Conservation (phyloP, 768 basidiomycete species). For the Amanita rubescens region DNA sequence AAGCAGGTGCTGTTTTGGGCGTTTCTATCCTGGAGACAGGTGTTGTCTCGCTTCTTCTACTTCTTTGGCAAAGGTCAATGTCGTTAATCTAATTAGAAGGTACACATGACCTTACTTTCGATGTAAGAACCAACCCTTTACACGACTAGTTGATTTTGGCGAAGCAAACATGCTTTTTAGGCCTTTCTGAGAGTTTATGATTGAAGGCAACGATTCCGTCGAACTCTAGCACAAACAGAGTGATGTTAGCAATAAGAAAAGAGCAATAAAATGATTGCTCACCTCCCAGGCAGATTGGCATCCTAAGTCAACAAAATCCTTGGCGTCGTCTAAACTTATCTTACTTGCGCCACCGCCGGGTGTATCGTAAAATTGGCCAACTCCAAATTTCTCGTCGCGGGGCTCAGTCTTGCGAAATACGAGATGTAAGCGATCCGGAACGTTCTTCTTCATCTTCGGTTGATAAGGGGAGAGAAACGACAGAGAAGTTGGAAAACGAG, state of each 20-base stretch:
- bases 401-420: neutral
- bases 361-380: neutral
- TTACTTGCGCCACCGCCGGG: neutral
- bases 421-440: neutral
- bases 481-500: neutral
- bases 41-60: neutral
- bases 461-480: neutral
- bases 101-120: neutral
- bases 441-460: neutral
- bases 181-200: too few species aligned
- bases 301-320: neutral
- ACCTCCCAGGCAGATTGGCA: neutral
- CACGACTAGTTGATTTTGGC: neutral
- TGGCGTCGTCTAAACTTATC: neutral
- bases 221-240: neutral
- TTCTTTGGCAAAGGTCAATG: neutral
- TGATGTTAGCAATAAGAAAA: neutral
- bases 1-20: neutral
- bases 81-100: neutral
- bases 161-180: neutral
- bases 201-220: neutral
- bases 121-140: slow-evolving; percentile 2
- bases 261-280: neutral
- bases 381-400: neutral
- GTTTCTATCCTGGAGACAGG: neutral